phyloP scores from a whole-genome alignment of 2,329 filamentous ascomycete species.

The Aurifilum marmelostoma region DNA sequence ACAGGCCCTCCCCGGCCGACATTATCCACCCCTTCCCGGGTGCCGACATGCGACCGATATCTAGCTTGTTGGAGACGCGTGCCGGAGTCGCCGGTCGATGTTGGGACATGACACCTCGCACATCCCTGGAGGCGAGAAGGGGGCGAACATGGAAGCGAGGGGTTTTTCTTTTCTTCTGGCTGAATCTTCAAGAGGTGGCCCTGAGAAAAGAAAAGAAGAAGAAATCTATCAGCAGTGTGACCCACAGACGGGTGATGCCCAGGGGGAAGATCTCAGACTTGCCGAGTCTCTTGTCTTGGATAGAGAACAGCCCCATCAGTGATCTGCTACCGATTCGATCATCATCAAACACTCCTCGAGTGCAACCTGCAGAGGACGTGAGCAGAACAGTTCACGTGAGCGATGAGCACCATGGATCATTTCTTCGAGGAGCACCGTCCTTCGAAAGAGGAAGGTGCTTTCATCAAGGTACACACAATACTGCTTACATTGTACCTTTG shows the following conservation, averaged over 20 bases:
- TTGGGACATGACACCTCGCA: background rate
- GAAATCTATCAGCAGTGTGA: background rate
- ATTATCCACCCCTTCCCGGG: background rate
- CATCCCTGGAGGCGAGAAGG: background rate
- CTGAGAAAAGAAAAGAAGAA: background rate
- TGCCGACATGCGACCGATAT: constrained; percentile 3
- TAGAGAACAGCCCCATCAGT: background rate
- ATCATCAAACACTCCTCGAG: background rate
- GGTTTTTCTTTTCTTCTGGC: background rate
- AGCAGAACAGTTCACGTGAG: background rate
- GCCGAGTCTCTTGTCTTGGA: background rate
- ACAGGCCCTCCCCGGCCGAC: background rate
- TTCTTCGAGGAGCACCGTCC: background rate
- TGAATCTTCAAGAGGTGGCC: background rate
- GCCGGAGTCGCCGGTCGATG: background rate
- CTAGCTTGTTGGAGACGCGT: background rate
- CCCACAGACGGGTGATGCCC: background rate
- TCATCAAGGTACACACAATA: background rate
- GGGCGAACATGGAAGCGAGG: no score
- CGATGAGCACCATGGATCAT: background rate
- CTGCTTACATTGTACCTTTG: background rate
- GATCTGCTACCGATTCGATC: background rate
- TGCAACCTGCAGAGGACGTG: background rate
- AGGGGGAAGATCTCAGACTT: background rate
- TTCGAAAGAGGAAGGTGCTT: background rate